Evolutionary conservation across 1,139 yeast genomes (phyloP).

Genomic region (Hemisphaericaspora xylanilytica): DNA sequence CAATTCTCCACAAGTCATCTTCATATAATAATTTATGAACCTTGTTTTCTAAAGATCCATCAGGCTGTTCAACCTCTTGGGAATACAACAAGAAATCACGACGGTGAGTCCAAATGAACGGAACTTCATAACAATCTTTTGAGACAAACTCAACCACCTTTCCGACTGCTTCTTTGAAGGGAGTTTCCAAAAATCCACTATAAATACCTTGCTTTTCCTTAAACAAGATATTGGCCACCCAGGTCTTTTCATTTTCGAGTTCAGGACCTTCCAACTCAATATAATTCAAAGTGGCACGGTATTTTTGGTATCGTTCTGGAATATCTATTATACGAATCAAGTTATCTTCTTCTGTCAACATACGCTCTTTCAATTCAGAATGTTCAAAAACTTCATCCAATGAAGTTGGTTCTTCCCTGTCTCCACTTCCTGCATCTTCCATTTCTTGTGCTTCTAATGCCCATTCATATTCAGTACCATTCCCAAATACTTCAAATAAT

Average conservation of each 20-base stretch:
- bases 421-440: constrained; percentile 56
- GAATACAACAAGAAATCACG: constrained; percentile 77
- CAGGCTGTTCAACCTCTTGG: constrained; percentile 50
- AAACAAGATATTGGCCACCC: constrained; percentile 65
- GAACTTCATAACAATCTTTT: constrained; percentile 82
- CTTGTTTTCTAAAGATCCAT: constrained; percentile 34
- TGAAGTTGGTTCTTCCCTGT: constrained; percentile 55
- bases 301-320: constrained; percentile 88
- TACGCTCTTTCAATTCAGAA: constrained; percentile 83
- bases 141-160: constrained; percentile 77
- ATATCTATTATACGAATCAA: constrained; percentile 79
- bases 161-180: constrained; percentile 69
- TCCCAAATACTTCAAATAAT: constrained; percentile 92
- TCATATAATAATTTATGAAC: constrained; percentile 63
- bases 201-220: constrained; percentile 46
- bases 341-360: constrained; percentile 92
- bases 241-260: constrained; percentile 66
- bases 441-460: constrained; percentile 89
- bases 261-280: constrained; percentile 70
- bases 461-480: constrained; percentile 97
- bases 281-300: constrained; percentile 61
- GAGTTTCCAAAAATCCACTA: constrained; percentile 46
- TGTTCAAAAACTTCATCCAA: constrained; percentile 93
- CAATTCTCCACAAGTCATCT: constrained; percentile 91
- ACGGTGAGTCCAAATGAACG: constrained; percentile 95